Percentiles rank a stretch among this genome's conserved stretches.
Conservation (phyloP, 2,329 filamentous ascomycete species). For the Scleromitrula shiraiana region DNA sequence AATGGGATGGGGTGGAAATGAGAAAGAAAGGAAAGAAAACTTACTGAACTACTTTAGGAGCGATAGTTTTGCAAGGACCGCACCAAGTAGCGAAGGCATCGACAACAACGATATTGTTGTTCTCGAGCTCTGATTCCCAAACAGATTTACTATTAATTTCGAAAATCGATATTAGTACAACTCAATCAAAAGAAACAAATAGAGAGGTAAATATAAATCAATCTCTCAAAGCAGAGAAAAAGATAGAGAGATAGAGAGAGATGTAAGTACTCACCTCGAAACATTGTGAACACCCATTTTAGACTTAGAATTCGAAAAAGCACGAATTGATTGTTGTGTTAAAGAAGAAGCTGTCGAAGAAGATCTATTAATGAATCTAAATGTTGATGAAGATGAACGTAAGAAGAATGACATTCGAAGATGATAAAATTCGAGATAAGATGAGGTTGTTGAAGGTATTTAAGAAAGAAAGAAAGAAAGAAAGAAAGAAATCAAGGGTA, state of each 20-base stretch:
- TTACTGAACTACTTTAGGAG: constrained; percentile 63
- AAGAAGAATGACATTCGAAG: background rate
- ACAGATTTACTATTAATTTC: constrained; percentile 43
- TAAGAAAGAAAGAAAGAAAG: background rate
- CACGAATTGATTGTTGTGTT: background rate
- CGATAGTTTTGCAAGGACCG: constrained; percentile 88
- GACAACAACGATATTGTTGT: constrained; percentile 61
- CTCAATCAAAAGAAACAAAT: no score
- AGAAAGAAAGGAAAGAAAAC: constrained; percentile 24
- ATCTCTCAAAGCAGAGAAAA: no score
- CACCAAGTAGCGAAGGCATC: constrained; percentile 91
- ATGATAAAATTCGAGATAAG: no score
- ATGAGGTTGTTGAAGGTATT: no score
- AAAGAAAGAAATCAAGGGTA: background rate
- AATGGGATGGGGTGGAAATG: constrained; percentile 7
- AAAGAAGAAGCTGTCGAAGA: background rate
- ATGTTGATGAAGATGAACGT: background rate
- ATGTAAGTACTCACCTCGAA: constrained; percentile 29
- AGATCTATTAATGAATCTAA: background rate
- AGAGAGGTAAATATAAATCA: no score
- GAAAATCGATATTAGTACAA: background rate
- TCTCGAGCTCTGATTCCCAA: constrained; percentile 46
- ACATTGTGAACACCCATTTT: constrained; percentile 41
- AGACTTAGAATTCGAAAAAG: constrained; percentile 33
- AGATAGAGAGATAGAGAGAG: background rate